phyloP scores from a whole-genome alignment of 2,329 filamentous ascomycete species.

The Claviceps arundinis region DNA sequence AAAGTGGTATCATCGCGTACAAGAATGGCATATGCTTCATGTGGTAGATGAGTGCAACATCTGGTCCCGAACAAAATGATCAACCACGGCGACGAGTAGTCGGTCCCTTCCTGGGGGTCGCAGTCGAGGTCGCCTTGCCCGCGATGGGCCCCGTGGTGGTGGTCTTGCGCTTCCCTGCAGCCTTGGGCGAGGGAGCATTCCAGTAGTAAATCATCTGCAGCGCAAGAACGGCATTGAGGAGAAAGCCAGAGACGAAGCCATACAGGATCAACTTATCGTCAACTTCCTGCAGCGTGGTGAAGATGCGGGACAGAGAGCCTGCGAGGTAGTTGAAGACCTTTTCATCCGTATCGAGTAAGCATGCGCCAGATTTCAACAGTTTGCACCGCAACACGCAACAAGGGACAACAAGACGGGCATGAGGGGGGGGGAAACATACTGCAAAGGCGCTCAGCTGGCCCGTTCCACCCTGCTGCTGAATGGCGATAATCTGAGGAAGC shows the following conservation, averaged over 20 bases:
- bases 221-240: slow-evolving; percentile 77
- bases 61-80: not conserved
- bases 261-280: slow-evolving; percentile 94
- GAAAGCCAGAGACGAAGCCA: slow-evolving; percentile 81
- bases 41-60: no score
- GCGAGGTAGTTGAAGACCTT: slow-evolving; percentile 97
- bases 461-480: slow-evolving; percentile 74
- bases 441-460: slow-evolving; percentile 95
- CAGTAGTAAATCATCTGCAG: slow-evolving; percentile 93
- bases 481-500: slow-evolving; percentile 80
- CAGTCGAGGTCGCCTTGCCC: slow-evolving; percentile 15
- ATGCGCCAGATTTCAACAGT: no score
- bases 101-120: slow-evolving; percentile 27
- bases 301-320: slow-evolving; percentile 87
- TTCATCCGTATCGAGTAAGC: not conserved
- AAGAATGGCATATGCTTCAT: not conserved
- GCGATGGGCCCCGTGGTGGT: slow-evolving; percentile 12
- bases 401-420: no score
- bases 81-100: slow-evolving; percentile 31
- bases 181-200: slow-evolving; percentile 51
- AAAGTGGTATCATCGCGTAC: not conserved
- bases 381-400: no score
- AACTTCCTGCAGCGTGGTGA: slow-evolving; percentile 94
- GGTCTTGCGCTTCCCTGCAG: slow-evolving; percentile 28
- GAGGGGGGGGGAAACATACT: slow-evolving; percentile 39